phyloP scores from a whole-genome alignment of 2,329 filamentous ascomycete species.

The Neonectria magnoliae region DNA sequence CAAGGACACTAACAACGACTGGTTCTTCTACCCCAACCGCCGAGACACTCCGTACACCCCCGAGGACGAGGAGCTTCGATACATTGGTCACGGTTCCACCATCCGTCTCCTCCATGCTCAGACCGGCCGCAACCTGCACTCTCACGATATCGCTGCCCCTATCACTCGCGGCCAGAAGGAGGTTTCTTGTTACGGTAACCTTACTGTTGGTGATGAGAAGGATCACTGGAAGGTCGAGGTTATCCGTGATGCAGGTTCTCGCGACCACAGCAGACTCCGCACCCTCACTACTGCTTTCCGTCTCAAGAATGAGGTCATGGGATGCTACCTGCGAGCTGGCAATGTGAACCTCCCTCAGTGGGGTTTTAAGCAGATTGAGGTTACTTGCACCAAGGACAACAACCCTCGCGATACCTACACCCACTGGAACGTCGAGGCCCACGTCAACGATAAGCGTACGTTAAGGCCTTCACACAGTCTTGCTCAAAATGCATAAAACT shows the following conservation, averaged over 20 bases:
- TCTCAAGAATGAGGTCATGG: slow-evolving; percentile 81
- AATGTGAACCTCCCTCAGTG: slow-evolving; percentile 97
- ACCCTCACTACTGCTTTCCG: slow-evolving; percentile 95
- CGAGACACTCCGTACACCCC: slow-evolving; percentile 76
- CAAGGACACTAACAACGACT: slow-evolving; percentile 99
- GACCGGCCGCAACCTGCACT: slow-evolving; percentile 97
- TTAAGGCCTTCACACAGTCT: slow-evolving; percentile 34
- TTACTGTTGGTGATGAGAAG: slow-evolving; percentile 95
- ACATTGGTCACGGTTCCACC: slow-evolving; percentile 78
- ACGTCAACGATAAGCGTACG: slow-evolving; percentile 92
- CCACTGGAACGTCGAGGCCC: slow-evolving; percentile 98
- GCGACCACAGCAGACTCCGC: slow-evolving; percentile 84
- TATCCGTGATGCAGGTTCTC: slow-evolving; percentile 86
- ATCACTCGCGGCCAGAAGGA: slow-evolving; percentile 90
- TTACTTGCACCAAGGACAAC: slow-evolving; percentile 92
- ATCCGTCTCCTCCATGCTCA: slow-evolving; percentile 93
- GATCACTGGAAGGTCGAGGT: slow-evolving; percentile 98
- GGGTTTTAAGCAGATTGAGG: slow-evolving; percentile 99
- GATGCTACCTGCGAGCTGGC: slow-evolving; percentile 93
- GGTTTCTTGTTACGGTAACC: slow-evolving; percentile 95
- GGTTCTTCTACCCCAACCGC: slow-evolving; percentile 98
- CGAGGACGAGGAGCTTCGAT: slow-evolving; percentile 73
- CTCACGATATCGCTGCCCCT: slow-evolving; percentile 88
- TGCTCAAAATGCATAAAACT: slow-evolving; percentile 13
- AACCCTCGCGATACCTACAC: slow-evolving; percentile 93